A percentile compares a stretch with the other conserved stretches of the same genome.
Conservation (phyloP, 768 basidiomycete genomes). For the Gloeopeniophorella convolvens region DNA sequence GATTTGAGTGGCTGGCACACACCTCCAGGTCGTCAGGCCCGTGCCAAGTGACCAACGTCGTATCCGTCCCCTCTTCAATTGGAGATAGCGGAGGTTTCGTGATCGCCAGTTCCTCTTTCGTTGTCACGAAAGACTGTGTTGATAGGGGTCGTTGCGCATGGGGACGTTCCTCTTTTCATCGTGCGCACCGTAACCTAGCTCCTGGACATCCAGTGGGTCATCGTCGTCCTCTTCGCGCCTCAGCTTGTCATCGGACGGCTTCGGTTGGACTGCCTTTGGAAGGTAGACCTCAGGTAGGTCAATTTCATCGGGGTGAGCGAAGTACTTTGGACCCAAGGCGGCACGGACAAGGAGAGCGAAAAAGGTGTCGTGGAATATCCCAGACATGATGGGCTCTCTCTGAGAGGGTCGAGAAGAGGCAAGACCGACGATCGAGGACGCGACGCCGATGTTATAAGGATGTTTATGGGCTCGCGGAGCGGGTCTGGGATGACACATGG, state of each 20-base stretch:
- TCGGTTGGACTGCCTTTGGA: slow-evolving; percentile 1
- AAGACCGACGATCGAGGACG: no score
- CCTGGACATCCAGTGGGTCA: background rate
- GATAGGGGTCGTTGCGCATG: background rate
- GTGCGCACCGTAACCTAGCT: background rate
- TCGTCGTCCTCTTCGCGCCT: slow-evolving; percentile 5
- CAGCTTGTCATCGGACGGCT: slow-evolving; percentile 1
- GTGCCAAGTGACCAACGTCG: slow-evolving; percentile 25
- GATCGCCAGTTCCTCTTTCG: background rate
- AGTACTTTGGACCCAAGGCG: slow-evolving; percentile 22
- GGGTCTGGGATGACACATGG: slow-evolving; percentile 1
- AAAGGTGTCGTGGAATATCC: slow-evolving; percentile 27
- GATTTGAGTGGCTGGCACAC: background rate
- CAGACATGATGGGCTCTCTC: slow-evolving; percentile 7
- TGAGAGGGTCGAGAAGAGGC: background rate
- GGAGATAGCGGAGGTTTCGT: background rate
- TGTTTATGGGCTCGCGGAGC: background rate
- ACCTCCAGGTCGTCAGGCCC: slow-evolving; percentile 20
- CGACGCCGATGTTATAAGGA: background rate
- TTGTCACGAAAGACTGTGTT: background rate
- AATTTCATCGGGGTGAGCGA: slow-evolving; percentile 19
- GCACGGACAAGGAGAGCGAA: slow-evolving; percentile 27
- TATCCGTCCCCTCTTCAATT: slow-evolving; percentile 12
- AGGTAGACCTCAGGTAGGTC: slow-evolving; percentile 11
- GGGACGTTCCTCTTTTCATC: background rate